Evolutionary conservation across 192 early-diverging fungal genomes (phyloP), one percentile per base, ranked within the genome.

Genomic region (Anaeromyces robustus): DNA sequence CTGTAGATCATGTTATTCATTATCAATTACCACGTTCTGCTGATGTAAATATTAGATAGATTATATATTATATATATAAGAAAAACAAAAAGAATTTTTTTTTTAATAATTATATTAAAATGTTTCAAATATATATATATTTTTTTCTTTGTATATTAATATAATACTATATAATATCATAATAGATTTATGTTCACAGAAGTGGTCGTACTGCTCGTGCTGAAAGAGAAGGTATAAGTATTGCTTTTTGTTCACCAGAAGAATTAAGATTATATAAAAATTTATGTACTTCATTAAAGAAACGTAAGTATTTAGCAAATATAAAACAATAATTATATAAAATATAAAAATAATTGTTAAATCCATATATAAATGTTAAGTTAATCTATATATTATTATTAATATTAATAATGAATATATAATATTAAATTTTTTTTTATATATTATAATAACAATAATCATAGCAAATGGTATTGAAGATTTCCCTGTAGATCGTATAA

Each of bases 151-250:
- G n/a, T n/a, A n/a, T n/a, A n/a, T n/a, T n/a, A n/a, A n/a, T n/a
- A n/a, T n/a, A 30, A 29, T 5, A n/a, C 14, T 81, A 43, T 30
- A 29, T 29, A 32, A 29, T 80, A 77, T 43, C 2, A 28, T 7
- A 7, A 30, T 43, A 81, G 77, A 89, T 96, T n/a, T 99, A 99
- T 83, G 94, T 99, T 30, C 97, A 99, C 84, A 90, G 97, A 16
- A 93, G 92, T 83, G 97, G 97, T 68, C 92, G 97, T 82, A 99
- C 97, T 0, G 97, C 96, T 12, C 92, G 97, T 82, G 96, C 93
- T n/a, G 81, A 86, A 31, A 88, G 85, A 28, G 93, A 95, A 79
- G 97, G 97, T 80, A 85, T 97, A 29, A 92, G 90, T 39, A 85
- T 99, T 29, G 86, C 95, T 87, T 84, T 99, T 68, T 92, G 90